These are phyloP conservation scores for Dendryphion nanum DNA, from an alignment of 2,329 filamentous ascomycete genomes.

Conservation along the genomic window DNA sequence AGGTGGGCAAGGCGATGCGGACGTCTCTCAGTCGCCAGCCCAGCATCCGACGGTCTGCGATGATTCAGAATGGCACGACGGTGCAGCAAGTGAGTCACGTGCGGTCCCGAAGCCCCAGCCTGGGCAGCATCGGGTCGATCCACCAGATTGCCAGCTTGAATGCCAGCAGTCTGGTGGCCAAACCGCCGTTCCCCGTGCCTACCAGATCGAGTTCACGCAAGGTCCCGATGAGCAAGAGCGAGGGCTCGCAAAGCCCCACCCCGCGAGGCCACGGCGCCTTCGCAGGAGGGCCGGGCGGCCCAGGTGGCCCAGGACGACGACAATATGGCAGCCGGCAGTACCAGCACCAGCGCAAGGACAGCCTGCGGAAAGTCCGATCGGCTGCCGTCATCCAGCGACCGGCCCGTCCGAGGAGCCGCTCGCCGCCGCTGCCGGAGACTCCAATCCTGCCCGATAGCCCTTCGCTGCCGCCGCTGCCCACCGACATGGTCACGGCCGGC, in stretches of 20 bases:
- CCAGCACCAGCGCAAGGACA: conserved; percentile 53
- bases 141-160: conserved; percentile 27
- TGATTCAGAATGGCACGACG: conserved; percentile 76
- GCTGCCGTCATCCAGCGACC: conserved; percentile 65
- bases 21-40: conserved; percentile 41
- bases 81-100: too few relatives aligned
- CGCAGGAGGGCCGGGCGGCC: too few relatives aligned
- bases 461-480: conserved; percentile 68
- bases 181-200: conserved; percentile 89
- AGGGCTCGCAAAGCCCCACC: conserved; percentile 76
- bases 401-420: conserved; percentile 46
- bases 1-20: conserved; percentile 32
- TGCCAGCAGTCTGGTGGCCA: conserved; percentile 34
- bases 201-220: conserved; percentile 83
- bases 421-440: conserved; percentile 64
- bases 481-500: conserved; percentile 64
- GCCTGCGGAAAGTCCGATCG: conserved; percentile 80
- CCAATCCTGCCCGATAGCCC: conserved; percentile 69
- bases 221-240: conserved; percentile 65
- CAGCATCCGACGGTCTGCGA: conserved; percentile 72
- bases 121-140: conserved; percentile 53
- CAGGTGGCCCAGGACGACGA: too few relatives aligned
- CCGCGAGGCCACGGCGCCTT: conserved; percentile 46
- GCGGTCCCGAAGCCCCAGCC: conserved; percentile 64
- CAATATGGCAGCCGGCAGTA: conserved; percentile 39